Evolutionary conservation across 2,329 filamentous ascomycete genomes (phyloP).

Genomic region (Bipolaris sorokiniana): DNA sequence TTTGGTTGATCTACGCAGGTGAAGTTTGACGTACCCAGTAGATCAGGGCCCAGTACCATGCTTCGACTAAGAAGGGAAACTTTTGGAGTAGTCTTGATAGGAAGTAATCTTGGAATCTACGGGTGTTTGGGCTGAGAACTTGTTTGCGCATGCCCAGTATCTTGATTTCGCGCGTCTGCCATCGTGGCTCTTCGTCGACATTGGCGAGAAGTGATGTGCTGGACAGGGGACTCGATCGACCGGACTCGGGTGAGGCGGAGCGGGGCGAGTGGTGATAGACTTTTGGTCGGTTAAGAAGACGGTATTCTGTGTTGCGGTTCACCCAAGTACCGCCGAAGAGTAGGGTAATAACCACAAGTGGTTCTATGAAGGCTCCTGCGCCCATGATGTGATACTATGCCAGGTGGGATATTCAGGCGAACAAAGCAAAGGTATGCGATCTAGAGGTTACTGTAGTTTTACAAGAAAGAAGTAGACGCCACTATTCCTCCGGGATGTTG

Average conservation of each 20-base stretch:
- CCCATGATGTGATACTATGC: conserved; percentile 53
- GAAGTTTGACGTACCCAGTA: conserved; percentile 67
- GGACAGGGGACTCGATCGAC: conserved; percentile 47
- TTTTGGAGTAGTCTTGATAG: conserved; percentile 69
- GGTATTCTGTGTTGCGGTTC: conserved; percentile 58
- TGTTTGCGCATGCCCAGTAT: conserved; percentile 55
- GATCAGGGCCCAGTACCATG: conserved; percentile 78
- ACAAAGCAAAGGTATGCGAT: not conserved
- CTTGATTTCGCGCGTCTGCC: conserved; percentile 58
- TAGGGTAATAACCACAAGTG: conserved; percentile 65
- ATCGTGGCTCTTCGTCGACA: conserved; percentile 52
- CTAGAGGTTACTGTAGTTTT: not conserved
- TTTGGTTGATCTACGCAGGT: too few species aligned
- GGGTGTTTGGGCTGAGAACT: conserved; percentile 67
- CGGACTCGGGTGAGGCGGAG: conserved; percentile 53
- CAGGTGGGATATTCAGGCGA: not conserved
- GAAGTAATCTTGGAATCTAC: conserved; percentile 63
- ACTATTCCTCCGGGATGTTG: not conserved
- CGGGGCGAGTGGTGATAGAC: conserved; percentile 32
- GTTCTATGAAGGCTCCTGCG: conserved; percentile 64
- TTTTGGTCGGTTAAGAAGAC: conserved; percentile 41
- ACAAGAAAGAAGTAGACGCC: not conserved
- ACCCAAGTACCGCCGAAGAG: conserved; percentile 68
- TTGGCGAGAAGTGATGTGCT: conserved; percentile 52
- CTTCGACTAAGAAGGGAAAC: conserved; percentile 75